Evolutionary conservation across 352 stramenopile species (phyloP).

Genomic region (Phytophthora parvispora): DNA sequence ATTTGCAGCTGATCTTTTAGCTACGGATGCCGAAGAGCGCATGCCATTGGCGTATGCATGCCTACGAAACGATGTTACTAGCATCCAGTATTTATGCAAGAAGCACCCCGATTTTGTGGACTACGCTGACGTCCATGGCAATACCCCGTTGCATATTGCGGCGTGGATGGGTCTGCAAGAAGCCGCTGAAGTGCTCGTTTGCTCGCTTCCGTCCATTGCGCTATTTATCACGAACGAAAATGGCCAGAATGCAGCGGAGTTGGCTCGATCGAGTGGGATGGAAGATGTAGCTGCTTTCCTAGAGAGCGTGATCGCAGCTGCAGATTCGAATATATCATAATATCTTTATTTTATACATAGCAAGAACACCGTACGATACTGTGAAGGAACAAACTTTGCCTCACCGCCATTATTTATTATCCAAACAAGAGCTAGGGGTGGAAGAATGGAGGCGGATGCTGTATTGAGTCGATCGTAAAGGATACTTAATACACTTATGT

Average conservation of each 20-base stretch:
- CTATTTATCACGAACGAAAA: conserved; percentile 68
- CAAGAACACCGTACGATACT: no score
- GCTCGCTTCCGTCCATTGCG: conserved; percentile 52
- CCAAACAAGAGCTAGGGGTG: no score
- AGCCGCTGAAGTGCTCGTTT: conserved; percentile 44
- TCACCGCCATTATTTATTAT: no score
- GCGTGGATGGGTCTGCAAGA: conserved; percentile 52
- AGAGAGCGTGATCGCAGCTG: conserved; percentile 31
- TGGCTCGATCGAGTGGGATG: conserved; percentile 48
- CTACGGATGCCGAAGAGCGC: conserved; percentile 59
- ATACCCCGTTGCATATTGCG: conserved; percentile 73
- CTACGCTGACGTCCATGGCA: conserved; percentile 72
- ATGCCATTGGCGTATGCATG: conserved; percentile 77
- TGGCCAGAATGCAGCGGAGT: conserved; percentile 48
- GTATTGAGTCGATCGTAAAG: no score
- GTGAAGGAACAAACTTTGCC: no score
- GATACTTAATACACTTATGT: no score
- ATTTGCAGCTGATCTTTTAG: conserved; percentile 61
- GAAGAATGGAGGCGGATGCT: no score
- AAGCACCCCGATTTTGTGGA: conserved; percentile 74
- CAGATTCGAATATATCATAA: conserved; percentile 19
- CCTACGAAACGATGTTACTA: conserved; percentile 55
- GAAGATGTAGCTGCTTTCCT: conserved; percentile 32
- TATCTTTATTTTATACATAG: background rate
- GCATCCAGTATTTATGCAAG: conserved; percentile 60